These are phyloP conservation scores for Calonectria hongkongensis DNA, from an alignment of 2,329 filamentous ascomycete species.

Conservation along the genomic window DNA sequence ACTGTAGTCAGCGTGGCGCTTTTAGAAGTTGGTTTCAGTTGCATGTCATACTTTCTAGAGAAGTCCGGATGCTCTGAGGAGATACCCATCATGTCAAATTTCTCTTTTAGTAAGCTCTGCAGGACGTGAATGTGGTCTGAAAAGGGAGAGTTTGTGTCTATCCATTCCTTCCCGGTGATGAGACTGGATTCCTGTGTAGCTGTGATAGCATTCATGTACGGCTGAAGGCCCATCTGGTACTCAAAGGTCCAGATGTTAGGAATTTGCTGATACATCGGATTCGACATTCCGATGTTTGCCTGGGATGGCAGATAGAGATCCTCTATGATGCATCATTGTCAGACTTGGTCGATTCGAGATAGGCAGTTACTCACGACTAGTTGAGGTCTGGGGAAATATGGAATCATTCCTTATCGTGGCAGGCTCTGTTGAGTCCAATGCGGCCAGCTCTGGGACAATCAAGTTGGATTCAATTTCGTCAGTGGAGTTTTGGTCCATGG, in stretches of 20 bases:
- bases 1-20: background rate
- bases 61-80: slow-evolving; percentile 14
- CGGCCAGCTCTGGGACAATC: background rate
- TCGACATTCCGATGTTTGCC: slow-evolving; percentile 23
- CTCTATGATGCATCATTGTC: background rate
- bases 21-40: slow-evolving; percentile 21
- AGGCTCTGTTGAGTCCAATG: background rate
- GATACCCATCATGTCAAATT: slow-evolving; percentile 46
- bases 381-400: background rate
- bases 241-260: slow-evolving; percentile 57
- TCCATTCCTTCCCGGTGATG: slow-evolving; percentile 52
- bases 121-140: slow-evolving; percentile 57
- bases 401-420: background rate
- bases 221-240: slow-evolving; percentile 57
- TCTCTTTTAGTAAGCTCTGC: slow-evolving; percentile 51
- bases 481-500: background rate
- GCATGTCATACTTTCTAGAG: slow-evolving; percentile 26
- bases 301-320: background rate
- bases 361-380: background rate
- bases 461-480: background rate
- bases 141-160: slow-evolving; percentile 56
- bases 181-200: slow-evolving; percentile 49
- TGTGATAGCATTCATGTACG: slow-evolving; percentile 52
- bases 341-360: background rate
- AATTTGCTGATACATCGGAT: slow-evolving; percentile 51